Evolutionary conservation across 352 stramenopile species (phyloP), one percentile per base, ranked within the genome.

Genomic region (Phytophthora rubi): DNA sequence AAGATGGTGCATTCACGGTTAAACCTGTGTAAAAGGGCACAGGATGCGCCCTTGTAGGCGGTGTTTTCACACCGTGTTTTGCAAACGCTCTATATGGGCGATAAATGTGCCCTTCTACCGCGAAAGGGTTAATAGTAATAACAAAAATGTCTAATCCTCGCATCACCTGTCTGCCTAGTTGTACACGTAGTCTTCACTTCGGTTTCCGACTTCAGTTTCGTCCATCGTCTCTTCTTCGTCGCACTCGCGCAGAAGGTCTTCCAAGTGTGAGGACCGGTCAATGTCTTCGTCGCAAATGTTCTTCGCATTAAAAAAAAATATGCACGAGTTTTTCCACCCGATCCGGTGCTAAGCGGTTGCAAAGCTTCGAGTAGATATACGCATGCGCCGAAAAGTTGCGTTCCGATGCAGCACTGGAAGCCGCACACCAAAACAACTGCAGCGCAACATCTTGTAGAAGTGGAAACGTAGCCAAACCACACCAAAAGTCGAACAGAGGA

Each of bases 251-350:
- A 45, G 37, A 8, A 47, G 39, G n/a, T 47, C 39, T 18, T 47
- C 39, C 16, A 47, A 47, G n/a, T 47, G 39, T 8, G 39, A 47
- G 15, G 18, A 47, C 10, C 39, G 39, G 2, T 47, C 39, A 47
- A 47, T 47, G 39, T 47, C 39, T 47, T 42, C 39, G n/a, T 47
- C 39, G 13, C 39, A 47, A 47, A 47, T 47, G 39, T 21, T 47
- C 39, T 47, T 47, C 39, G 39, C 13, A 47, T 47, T 47, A 12
- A 47, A 47, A 12, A 21, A 47, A 47, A 21, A 47, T 21, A 7
- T 47, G 39, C 39, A 47, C 39, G 13, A 47, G 39, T 13, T 47
- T 47, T 10, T 47, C 39, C 16, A 47, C 39, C 39, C 39, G 39
- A 8, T 47, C 39, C 10, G 37, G 37, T 45, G 13, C 37, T 12